Conservation (phyloP, 2,329 filamentous ascomycete species). For the Fusarium cyanostomum region DNA sequence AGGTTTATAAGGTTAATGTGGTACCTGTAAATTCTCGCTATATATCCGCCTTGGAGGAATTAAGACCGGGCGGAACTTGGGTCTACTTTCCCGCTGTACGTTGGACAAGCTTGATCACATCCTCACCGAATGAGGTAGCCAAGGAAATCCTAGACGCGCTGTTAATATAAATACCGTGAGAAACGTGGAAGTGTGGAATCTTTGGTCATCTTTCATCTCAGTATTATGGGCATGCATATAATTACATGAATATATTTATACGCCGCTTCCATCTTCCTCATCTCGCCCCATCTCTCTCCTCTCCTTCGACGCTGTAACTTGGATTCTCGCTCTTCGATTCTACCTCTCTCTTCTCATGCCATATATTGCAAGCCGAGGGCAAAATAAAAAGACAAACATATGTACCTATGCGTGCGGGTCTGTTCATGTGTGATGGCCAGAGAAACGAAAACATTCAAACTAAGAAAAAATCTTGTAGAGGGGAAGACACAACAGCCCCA, state of each 20-base stretch:
- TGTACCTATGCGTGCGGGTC: conserved; percentile 17
- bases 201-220: conserved; percentile 29
- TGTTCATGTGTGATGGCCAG: conserved; percentile 5
- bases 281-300: not conserved
- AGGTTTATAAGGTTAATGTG: too few relatives aligned
- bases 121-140: too few relatives aligned
- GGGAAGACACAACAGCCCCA: not conserved
- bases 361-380: not conserved
- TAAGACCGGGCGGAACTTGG: too few relatives aligned
- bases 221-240: conserved; percentile 35
- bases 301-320: not conserved
- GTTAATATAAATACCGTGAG: not conserved
- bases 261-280: not conserved
- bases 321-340: not conserved
- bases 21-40: too few relatives aligned
- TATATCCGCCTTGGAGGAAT: too few relatives aligned
- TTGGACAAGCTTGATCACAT: too few relatives aligned
- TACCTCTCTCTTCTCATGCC: not conserved
- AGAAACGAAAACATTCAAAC: not conserved
- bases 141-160: too few relatives aligned
- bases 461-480: not conserved
- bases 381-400: conserved; percentile 17
- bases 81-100: too few relatives aligned
- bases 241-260: conserved; percentile 37
- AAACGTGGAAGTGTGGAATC: conserved; percentile 8